Evolutionary conservation across 345 rosid genomes (phyloP).

Genomic region (Firmiana major): DNA sequence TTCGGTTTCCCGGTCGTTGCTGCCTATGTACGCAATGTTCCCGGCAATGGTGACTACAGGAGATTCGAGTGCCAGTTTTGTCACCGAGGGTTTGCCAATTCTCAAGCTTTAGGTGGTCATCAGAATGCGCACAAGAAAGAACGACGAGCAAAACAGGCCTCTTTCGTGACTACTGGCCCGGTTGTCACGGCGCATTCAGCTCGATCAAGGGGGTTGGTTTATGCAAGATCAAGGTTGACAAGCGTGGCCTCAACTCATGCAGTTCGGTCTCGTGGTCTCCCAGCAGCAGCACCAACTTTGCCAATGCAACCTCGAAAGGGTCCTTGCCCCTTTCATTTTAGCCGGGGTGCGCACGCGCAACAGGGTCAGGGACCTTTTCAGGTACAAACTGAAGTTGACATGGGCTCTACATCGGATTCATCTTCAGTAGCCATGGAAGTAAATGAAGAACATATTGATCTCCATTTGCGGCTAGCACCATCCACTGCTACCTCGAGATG

Average conservation of each 20-base stretch:
- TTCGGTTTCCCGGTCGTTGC: neutral
- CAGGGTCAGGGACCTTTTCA: too few relatives aligned
- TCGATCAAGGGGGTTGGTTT: neutral
- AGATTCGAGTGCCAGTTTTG: slow-evolving; percentile 14
- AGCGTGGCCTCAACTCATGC: neutral
- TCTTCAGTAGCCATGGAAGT: too few relatives aligned
- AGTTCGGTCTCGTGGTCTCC: slow-evolving; percentile 4
- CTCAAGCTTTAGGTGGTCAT: slow-evolving; percentile 9
- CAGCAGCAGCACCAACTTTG: neutral
- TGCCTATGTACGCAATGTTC: neutral
- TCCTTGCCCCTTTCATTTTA: too few relatives aligned
- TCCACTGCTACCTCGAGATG: too few relatives aligned
- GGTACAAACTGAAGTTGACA: too few relatives aligned
- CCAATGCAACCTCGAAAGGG: neutral
- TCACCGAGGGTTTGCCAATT: slow-evolving; percentile 11
- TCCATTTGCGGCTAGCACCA: too few relatives aligned
- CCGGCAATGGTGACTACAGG: neutral
- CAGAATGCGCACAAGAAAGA: too few relatives aligned
- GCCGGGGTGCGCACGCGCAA: too few relatives aligned
- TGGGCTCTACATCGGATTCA: too few relatives aligned
- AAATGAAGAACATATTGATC: too few relatives aligned
- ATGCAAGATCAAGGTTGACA: neutral
- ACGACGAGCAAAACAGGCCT: slow-evolving; percentile 3
- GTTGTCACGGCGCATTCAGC: slow-evolving; percentile 13
- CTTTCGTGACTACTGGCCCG: neutral